Conservation (phyloP, 305 asterid genomes). For the Plantago rigida region DNA sequence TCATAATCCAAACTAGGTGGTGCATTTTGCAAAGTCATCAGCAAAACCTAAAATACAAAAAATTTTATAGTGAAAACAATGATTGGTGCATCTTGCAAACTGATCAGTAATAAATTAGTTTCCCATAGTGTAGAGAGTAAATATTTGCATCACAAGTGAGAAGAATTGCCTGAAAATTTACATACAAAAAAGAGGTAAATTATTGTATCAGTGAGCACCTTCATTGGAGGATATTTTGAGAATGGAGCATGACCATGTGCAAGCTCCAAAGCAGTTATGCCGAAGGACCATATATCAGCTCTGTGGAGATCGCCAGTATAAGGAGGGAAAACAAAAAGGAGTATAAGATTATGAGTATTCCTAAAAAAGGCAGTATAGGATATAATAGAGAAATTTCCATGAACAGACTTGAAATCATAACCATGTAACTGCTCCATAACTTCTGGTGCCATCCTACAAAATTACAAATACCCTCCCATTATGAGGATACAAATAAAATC, state of each 20-base stretch:
- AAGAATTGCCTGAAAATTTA: too few species aligned
- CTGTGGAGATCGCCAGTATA: slow-evolving; percentile 30
- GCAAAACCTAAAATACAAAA: slow-evolving; percentile 52
- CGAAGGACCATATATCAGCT: slow-evolving; percentile 99
- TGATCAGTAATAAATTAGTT: slow-evolving; percentile 76
- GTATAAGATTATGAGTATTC: too few species aligned
- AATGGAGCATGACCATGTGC: slow-evolving; percentile 99
- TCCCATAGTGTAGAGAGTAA: background rate
- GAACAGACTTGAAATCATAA: slow-evolving; percentile 73
- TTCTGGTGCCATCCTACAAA: slow-evolving; percentile 98
- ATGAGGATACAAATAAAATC: background rate
- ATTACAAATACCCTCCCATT: slow-evolving; percentile 21
- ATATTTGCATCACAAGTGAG: background rate
- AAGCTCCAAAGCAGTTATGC: slow-evolving; percentile 96
- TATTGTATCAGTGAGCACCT: slow-evolving; percentile 35
- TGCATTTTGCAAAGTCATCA: slow-evolving; percentile 97
- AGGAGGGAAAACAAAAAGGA: slow-evolving; percentile 4
- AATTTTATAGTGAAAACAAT: slow-evolving; percentile 82
- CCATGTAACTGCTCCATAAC: slow-evolving; percentile 97
- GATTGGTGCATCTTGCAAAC: slow-evolving; percentile 97
- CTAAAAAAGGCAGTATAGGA: too few species aligned
- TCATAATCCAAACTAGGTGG: slow-evolving; percentile 98
- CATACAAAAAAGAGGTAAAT: too few species aligned
- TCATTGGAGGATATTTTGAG: slow-evolving; percentile 97
- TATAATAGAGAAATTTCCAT: background rate